Conservation (phyloP, 192 early-diverging fungal genomes). For the Backusella westeae region DNA sequence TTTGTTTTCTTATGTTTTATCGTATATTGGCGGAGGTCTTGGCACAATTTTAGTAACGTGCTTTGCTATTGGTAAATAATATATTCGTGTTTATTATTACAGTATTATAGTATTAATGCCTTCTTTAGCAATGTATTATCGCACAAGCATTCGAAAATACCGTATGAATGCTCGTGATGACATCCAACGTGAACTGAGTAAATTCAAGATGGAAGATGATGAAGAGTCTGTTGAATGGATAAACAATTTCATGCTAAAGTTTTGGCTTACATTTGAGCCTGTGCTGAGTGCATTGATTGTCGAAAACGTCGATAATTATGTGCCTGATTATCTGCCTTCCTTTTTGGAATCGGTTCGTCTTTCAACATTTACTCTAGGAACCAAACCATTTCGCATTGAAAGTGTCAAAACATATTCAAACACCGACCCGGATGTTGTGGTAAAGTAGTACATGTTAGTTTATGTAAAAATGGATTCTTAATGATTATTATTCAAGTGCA, state of each 20-base stretch:
- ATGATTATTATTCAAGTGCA: conserved; percentile 27
- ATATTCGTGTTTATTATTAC: neutral
- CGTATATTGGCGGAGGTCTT: conserved; percentile 21
- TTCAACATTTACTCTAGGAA: conserved; percentile 61
- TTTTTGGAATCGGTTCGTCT: conserved; percentile 64
- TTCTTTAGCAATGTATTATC: conserved; percentile 52
- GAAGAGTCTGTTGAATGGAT: conserved; percentile 74
- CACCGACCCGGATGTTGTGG: conserved; percentile 54
- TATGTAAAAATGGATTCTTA: neutral
- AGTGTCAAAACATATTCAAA: conserved; percentile 58
- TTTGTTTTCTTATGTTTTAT: conserved; percentile 16
- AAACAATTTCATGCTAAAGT: conserved; percentile 66
- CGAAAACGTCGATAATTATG: conserved; percentile 53
- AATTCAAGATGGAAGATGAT: conserved; percentile 42
- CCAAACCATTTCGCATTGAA: conserved; percentile 58
- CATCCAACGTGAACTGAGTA: conserved; percentile 50
- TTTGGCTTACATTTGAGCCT: conserved; percentile 81
- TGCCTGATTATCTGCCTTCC: conserved; percentile 59
- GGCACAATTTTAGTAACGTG: conserved; percentile 8
- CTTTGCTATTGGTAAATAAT: conserved; percentile 24
- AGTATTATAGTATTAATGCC: neutral
- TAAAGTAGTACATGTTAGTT: conserved; percentile 21
- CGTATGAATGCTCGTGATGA: conserved; percentile 53
- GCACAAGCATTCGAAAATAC: conserved; percentile 50
- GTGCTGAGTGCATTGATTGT: conserved; percentile 62